Conservation (phyloP, 2,329 filamentous ascomycete genomes). For the Aspergillus tanneri region DNA sequence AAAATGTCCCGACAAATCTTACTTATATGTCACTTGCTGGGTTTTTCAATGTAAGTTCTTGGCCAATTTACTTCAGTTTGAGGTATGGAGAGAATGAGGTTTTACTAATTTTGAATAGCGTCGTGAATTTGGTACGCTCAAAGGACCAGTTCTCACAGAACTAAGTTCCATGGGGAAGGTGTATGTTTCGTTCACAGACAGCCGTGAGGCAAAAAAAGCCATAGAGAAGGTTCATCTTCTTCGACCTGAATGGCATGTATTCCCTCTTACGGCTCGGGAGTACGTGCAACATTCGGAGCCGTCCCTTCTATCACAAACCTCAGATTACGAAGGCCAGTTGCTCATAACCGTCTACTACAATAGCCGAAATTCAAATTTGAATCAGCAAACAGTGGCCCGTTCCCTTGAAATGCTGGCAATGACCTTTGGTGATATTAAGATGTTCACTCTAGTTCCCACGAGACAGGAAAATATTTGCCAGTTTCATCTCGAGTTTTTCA, state of each 20-base stretch:
- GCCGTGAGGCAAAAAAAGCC: slow-evolving; percentile 58
- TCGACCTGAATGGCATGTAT: slow-evolving; percentile 49
- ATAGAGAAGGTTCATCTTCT: slow-evolving; percentile 48
- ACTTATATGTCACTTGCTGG: slow-evolving; percentile 37
- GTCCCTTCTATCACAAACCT: slow-evolving; percentile 27
- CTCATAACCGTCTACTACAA: slow-evolving; percentile 51
- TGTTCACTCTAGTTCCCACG: slow-evolving; percentile 30
- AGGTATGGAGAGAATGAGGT: background rate
- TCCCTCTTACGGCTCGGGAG: slow-evolving; percentile 48
- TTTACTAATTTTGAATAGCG: slow-evolving; percentile 23
- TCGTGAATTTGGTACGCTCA: slow-evolving; percentile 38
- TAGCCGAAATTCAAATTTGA: slow-evolving; percentile 26
- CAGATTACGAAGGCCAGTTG: slow-evolving; percentile 58
- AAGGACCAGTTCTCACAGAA: slow-evolving; percentile 38
- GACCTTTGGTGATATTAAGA: slow-evolving; percentile 41
- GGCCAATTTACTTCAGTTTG: background rate
- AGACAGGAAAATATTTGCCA: slow-evolving; percentile 33
- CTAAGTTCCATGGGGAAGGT: slow-evolving; percentile 44
- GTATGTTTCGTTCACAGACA: slow-evolving; percentile 59
- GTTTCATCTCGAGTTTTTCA: slow-evolving; percentile 43
- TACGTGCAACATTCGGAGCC: slow-evolving; percentile 42
- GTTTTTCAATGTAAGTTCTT: slow-evolving; percentile 41
- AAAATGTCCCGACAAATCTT: slow-evolving; percentile 32
- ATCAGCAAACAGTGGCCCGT: slow-evolving; percentile 44
- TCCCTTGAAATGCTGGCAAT: slow-evolving; percentile 44